Evolutionary conservation across 352 stramenopile species (phyloP), one percentile per base, ranked within the genome.

Genomic region (Phytopythium delawarense): DNA sequence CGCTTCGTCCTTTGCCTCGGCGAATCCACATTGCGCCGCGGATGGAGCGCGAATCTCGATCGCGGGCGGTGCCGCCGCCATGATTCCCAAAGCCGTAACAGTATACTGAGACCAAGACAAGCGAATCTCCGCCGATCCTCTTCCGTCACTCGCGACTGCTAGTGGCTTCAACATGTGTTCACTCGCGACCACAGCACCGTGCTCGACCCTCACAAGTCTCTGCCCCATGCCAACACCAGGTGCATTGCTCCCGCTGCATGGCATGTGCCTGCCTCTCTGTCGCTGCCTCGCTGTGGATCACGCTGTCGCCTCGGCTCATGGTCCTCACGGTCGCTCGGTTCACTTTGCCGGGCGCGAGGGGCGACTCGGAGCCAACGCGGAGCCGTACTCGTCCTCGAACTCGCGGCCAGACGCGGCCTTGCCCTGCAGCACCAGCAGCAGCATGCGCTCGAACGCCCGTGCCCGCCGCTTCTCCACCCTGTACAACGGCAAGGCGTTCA

Each of bases 351-450:
- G 42, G 11, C 8, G 42, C 42, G 18, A 49, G 42, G 49, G 6
- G 48, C 52, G 23, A 28, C 51, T 20, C 18, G 21, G 42, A 21
- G 61, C 44, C 51, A 79, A 53, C 21, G 72, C 35, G 2, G 60
- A 35, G n/a, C 44, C 58, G 60, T 81, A 88, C 46, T 88, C 76
- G 37, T 84, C 79, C 21, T 74, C 64, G 4, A 88, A 61, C 8
- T 66, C 61, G 48, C 77, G 81, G 7, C 79, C 79, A 20, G 79
- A 83, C 49, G 82, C 61, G 11, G 76, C 82, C 61, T 78, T 79
- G 52, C 79, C 76, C 56, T 84, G 81, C 21, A 91, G 70, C 66
- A 83, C 78, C 63, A 69, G 68, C 46, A 91, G 57, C 28, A 91
- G 66, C 56, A 85, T 70, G 30, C 79, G 57, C 39, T 79, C 67